Percentiles rank a stretch among this genome's conserved stretches.
Conservation (phyloP, 768 basidiomycete genomes). For the Ramaria sp. region DNA sequence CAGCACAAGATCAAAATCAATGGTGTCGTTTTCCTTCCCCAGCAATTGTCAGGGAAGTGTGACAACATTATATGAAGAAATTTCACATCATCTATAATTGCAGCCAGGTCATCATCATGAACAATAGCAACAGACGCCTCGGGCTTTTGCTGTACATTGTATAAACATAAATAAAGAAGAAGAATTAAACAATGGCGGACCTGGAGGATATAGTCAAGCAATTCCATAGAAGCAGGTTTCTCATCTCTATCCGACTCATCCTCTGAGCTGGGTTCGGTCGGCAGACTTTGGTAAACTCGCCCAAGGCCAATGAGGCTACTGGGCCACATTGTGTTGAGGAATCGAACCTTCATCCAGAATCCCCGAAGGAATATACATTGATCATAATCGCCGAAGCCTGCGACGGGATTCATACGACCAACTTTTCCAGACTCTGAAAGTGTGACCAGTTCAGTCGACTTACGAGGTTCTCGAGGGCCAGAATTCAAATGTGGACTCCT, state of each 20-base stretch:
- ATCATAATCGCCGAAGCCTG: background rate
- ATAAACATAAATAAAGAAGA: background rate
- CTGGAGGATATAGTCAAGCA: slow-evolving; percentile 3
- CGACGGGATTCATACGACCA: background rate
- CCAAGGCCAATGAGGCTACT: too few species aligned
- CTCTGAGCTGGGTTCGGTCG: too few species aligned
- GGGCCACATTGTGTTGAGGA: too few species aligned
- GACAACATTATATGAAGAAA: too few species aligned
- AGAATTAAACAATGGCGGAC: background rate
- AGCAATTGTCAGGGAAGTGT: background rate
- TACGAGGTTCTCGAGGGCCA: slow-evolving; percentile 1
- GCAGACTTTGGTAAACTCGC: too few species aligned
- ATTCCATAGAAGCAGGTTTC: background rate
- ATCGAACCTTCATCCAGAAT: background rate
- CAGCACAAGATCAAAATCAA: background rate
- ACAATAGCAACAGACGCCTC: background rate
- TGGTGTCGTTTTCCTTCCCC: background rate
- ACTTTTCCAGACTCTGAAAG: background rate
- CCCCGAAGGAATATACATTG: slow-evolving; percentile 7
- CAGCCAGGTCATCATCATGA: slow-evolving; percentile 5
- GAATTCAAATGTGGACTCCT: slow-evolving; percentile 2
- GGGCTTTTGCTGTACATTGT: background rate
- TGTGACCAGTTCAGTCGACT: background rate
- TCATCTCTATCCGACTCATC: background rate
- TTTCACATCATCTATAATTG: background rate